Base-by-base conservation (phyloP, 2,329 filamentous ascomycete genomes). In the Penicillium digitatum region DNA sequence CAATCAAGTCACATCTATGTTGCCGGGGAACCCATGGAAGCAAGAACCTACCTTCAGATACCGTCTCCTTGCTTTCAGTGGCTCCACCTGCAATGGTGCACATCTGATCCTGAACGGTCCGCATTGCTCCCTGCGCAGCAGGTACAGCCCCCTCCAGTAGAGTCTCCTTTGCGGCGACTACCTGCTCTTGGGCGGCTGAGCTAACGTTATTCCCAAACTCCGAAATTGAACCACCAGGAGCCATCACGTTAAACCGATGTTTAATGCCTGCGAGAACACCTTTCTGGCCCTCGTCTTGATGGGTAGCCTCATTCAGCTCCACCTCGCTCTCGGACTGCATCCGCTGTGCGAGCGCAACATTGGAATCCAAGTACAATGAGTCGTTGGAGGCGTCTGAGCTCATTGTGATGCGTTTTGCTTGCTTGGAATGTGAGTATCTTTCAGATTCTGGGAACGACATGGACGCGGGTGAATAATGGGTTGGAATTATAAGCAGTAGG, bases 111-210 rank as follows among this genome's bases (percentile, higher is more conserved):
- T 55, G 52, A 1, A 59, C 48, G 31, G 49, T 64, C 20, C 55
- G 54, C 40, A 64, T 52, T 1, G 57, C 56, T 16, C 54, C 60
- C 6, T 40, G 40, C 1, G 63, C 57, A 12, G 46, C 54, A 12
- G 63, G 59, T 1, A 62, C 18, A 0, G 58, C 48, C 3, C 44
- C 27, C 2, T 59, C 56, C 29, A 60, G 20, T n/a, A 66, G 39
- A 7, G 40, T 48, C 8, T 63, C 54, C 35, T 65, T 65, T 1
- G 60, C 16, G 2, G 4, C 37, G 7, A 22, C 35, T 2, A 49
- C 37, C 8, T 32, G 59, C 26, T 63, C 57, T 2, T 54, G 48
- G 3, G 55, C 56, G 9, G 56, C 39, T 3, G 56, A 24, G 4
- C 48, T 44, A 2, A 59, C 20, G 10, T 58, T 49, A 11, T 35